Evolutionary conservation across 129 eudicot species (phyloP).

Genomic region (Flaveria brownii): DNA sequence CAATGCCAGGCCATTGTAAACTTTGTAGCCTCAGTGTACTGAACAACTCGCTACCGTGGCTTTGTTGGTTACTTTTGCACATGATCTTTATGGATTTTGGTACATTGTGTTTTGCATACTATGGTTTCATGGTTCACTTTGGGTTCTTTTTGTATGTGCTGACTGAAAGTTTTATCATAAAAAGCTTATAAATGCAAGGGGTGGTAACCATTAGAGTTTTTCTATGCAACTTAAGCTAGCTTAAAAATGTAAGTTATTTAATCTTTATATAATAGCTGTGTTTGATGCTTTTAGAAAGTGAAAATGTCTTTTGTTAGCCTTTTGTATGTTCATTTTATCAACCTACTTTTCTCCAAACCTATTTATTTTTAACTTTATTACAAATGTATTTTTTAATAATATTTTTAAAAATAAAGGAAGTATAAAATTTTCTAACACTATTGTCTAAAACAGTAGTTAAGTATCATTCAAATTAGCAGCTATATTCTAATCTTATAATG

Average conservation of each 20-base stretch:
- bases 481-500: constrained; percentile 24
- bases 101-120: constrained; percentile 36
- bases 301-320: constrained; percentile 15
- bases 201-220: constrained; percentile 36
- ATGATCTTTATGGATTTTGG: constrained; percentile 35
- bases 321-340: constrained; percentile 17
- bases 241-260: constrained; percentile 11
- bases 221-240: constrained; percentile 36
- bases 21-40: constrained; percentile 33
- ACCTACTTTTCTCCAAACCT: constrained; percentile 1
- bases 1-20: constrained; percentile 33
- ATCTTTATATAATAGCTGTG: constrained; percentile 9
- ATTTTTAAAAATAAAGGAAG: no score
- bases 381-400: neutral
- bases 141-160: constrained; percentile 57
- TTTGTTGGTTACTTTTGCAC: constrained; percentile 42
- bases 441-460: neutral
- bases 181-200: constrained; percentile 37
- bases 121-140: constrained; percentile 37
- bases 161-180: constrained; percentile 60
- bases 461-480: neutral
- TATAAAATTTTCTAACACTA: neutral
- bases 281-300: constrained; percentile 16
- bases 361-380: neutral
- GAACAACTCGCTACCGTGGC: constrained; percentile 38